Percentiles rank a stretch among this genome's conserved stretches.
phyloP scores from a whole-genome alignment of 2,329 filamentous ascomycete genomes.

The Coniochaeta hoffmannii region DNA sequence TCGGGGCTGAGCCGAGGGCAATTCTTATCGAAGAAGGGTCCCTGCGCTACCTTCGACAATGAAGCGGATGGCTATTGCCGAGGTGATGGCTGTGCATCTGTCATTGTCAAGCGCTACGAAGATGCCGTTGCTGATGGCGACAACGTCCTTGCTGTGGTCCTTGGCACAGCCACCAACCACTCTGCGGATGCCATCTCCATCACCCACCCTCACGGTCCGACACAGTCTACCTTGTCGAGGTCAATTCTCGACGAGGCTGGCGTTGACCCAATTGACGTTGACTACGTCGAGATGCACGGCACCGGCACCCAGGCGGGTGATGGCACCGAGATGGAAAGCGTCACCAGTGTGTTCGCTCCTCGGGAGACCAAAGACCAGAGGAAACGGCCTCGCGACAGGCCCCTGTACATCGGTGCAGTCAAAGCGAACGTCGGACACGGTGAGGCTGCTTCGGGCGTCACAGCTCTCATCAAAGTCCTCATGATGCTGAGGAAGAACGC shows the following conservation, averaged over 20 bases:
- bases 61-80: constrained; percentile 77
- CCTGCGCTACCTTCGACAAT: constrained; percentile 76
- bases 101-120: constrained; percentile 72
- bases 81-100: constrained; percentile 65
- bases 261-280: constrained; percentile 68
- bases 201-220: constrained; percentile 72
- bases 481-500: constrained; percentile 55
- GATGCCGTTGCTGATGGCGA: constrained; percentile 73
- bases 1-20: constrained; percentile 67
- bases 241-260: constrained; percentile 65
- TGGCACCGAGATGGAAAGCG: constrained; percentile 72
- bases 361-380: constrained; percentile 23
- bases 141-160: constrained; percentile 67
- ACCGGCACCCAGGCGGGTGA: constrained; percentile 85
- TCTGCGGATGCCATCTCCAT: constrained; percentile 76
- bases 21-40: constrained; percentile 69
- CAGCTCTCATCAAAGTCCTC: constrained; percentile 57
- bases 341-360: constrained; percentile 49
- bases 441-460: constrained; percentile 54
- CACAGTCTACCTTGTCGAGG: constrained; percentile 65
- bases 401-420: constrained; percentile 53
- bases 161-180: constrained; percentile 72
- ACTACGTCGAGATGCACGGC: constrained; percentile 85
- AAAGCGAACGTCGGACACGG: constrained; percentile 60
- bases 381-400: constrained; percentile 38